Evolutionary conservation across 2,329 filamentous ascomycete genomes (phyloP), one percentile per base, ranked within the genome.

Genomic region (Zasmidium angulare): DNA sequence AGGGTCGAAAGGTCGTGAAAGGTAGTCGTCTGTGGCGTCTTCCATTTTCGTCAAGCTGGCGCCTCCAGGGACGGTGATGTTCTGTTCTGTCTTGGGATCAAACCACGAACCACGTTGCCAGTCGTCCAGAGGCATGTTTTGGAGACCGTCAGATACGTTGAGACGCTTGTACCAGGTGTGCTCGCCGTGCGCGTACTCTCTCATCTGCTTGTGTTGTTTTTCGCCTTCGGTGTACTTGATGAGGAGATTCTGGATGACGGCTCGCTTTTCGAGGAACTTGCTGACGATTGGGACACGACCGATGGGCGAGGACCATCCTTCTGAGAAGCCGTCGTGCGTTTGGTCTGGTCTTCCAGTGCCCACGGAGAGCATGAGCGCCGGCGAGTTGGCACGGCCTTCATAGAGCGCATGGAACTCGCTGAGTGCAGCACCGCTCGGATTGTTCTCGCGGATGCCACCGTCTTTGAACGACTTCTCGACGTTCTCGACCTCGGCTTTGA

Each of bases 151-250:
- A 21, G 75, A 72, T 23, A 81, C 79, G 55, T 81, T 81, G 2
- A 82, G 64, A 1, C 79, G 74, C 65, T 82, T 81, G 65, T 81
- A 81, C 79, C 79, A 82, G 1, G 76, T 77, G 58, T 81, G 72
- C 63, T 82, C 78, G 46, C 79, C 79, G 40, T 73, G 74, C 1
- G 79, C 78, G 23, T 78, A 75, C 22, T 75, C 72, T 10, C 77
- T 71, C 78, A 81, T 81, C 55, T 74, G 75, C 43, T 78, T 72
- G 62, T 82, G 79, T 56, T 77, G 73, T 47, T 77, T 74, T 62
- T 82, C 79, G 36, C 79, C 79, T 64, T 81, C 79, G 3, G 79
- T 82, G 67, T 81, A 82, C 59, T 81, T 81, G 71, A 82, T 79
- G 53, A 82, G 66, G 21, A 82, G 66, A 52, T 81, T 81, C 49